Base-by-base conservation (phyloP, 1,139 yeast species). In the Saccharomyces uvarum region DNA sequence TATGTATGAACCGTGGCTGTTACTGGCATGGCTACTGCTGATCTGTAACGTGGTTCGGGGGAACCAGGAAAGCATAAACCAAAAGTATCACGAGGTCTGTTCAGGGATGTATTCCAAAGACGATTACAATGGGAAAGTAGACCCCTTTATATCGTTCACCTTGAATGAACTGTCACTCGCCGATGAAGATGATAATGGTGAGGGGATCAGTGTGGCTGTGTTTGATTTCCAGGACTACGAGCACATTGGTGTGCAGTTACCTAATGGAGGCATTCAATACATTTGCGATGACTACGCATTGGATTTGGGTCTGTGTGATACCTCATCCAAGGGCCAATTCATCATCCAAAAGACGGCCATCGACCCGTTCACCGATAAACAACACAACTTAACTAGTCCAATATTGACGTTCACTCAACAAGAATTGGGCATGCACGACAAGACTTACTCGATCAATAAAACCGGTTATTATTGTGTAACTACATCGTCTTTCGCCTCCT, bases 401-500 rank as follows among this genome's bases (percentile, higher is more conserved):
- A 78, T 87, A 48, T 72, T 78, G 63, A 78, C 88, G 0, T 74
- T 79, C 26, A 74, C 76, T 54, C 70, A 87, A 62, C 75, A 77
- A 19, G 77, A 79, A 26, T 73, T 78, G 53, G 89, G 90, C 2
- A 75, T 79, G 14, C 80, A 82, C 41, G 79, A 81, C 49, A 70
- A 82, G 56, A 75, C 78, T 49, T 91, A 89, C 67, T 75, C 77
- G 2, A 80, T 91, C 47, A 75, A 78, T 60, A 75, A 77, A 53
- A 88, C 97, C 0, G 97, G 97, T 2, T 91, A 86, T 71, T 91
- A 90, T 73, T 91, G 98, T 73, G 84, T 91, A 28, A 83, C 88
- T 1, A 38, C 44, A 13, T 84, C 95, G 0, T 81, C 74, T 61
- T 70, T 75, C 26, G 49, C 51, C 24, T 59, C 68, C 2, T 63